Conservation (phyloP, 2,329 filamentous ascomycete genomes). For the Trichothecium sympodiale region DNA sequence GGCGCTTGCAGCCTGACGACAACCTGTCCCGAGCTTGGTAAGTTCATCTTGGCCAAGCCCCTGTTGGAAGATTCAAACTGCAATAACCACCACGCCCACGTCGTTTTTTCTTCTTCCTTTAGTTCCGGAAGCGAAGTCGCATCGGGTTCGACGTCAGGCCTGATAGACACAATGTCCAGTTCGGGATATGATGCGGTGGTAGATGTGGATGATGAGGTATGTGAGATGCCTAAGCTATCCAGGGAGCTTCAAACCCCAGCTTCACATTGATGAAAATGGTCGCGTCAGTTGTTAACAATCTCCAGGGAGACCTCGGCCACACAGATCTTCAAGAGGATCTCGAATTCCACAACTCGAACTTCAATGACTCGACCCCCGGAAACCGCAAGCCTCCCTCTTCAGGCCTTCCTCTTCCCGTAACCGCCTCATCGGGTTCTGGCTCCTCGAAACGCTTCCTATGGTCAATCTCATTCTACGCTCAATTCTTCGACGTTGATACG, state of each 20-base stretch:
- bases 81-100: not conserved
- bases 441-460: slow-evolving; percentile 82
- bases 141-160: not conserved
- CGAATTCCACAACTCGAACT: slow-evolving; percentile 93
- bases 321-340: slow-evolving; percentile 98
- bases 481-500: slow-evolving; percentile 98
- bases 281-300: slow-evolving; percentile 3
- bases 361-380: slow-evolving; percentile 47
- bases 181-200: slow-evolving; percentile 96
- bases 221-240: slow-evolving; percentile 2
- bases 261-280: not conserved
- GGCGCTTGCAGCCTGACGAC: slow-evolving; percentile 12
- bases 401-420: slow-evolving; percentile 47
- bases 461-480: slow-evolving; percentile 86
- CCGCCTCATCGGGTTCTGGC: slow-evolving; percentile 29
- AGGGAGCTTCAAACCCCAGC: not conserved
- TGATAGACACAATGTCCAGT: slow-evolving; percentile 52
- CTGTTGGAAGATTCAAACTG: not conserved
- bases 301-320: slow-evolving; percentile 88
- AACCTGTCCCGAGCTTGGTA: slow-evolving; percentile 16
- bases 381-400: slow-evolving; percentile 36
- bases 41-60: not conserved
- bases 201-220: slow-evolving; percentile 89
- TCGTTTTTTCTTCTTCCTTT: not conserved
- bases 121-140: not conserved